Conservation (phyloP, 306 rosid genomes). For the Luffa aegyptiaca region DNA sequence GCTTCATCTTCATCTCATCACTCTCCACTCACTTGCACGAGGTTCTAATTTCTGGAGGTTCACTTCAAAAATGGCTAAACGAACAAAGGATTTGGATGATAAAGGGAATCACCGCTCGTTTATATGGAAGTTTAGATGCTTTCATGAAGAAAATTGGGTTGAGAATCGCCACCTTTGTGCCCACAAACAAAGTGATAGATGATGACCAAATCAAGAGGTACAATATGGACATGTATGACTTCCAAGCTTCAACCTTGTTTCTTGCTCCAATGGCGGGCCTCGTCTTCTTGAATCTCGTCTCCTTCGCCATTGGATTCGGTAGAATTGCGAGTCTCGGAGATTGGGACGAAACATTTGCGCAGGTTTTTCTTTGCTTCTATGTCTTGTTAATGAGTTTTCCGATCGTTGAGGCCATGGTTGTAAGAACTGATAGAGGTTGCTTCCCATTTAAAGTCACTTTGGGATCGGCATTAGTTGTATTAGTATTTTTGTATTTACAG, state of each 20-base stretch:
- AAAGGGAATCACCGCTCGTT: constrained; percentile 19
- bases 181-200: constrained; percentile 45
- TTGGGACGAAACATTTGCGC: background rate
- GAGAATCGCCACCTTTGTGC: constrained; percentile 44
- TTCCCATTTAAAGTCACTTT: background rate
- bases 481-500: background rate
- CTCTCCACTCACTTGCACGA: constrained; percentile 24
- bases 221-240: constrained; percentile 42
- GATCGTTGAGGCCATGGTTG: background rate
- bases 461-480: background rate
- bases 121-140: background rate
- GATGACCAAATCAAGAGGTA: constrained; percentile 30
- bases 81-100: constrained; percentile 70
- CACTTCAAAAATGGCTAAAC: constrained; percentile 26
- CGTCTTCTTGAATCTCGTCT: constrained; percentile 28
- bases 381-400: background rate
- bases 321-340: background rate
- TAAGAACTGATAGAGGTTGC: background rate
- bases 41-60: constrained; percentile 35
- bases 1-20: constrained; percentile 32
- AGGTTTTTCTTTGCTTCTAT: background rate
- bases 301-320: constrained; percentile 12
- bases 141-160: background rate
- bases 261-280: constrained; percentile 45
- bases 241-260: constrained; percentile 37